Base-by-base conservation (phyloP, 495 filamentous ascomycete species). In the Xylaria castorea region DNA sequence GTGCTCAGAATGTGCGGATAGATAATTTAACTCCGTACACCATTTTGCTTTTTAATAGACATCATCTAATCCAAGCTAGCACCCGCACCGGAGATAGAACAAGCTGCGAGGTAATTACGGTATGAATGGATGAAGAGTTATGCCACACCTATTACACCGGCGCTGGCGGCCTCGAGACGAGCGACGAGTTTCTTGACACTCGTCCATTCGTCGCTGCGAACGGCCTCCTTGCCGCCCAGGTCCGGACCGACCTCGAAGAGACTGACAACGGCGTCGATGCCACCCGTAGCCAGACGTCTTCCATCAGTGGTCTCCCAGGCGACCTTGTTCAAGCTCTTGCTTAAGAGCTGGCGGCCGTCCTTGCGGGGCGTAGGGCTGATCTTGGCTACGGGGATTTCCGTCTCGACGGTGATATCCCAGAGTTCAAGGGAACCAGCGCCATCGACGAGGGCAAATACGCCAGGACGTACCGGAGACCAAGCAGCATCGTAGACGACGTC, bases 401-500 rank as follows among this genome's bases (percentile, higher is more conserved):
- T 94, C 80, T 97, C 95, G 20, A 92, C 87, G 25, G 92, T 97
- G 16, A 99, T 86, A 78, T 99, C 97, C 94, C 95, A 99, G 50
- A 99, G 84, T 81, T 98, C 96, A 48, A 99, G 84, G 78, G 91
- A 92, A n/a, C 96, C 96, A 18, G 91, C 93, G 46, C 96, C 96
- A 72, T 98, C 96, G 32, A 98, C 96, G 16, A 94, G 88, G 18
- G 92, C 93, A 81, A 99, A 99, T 16, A 99, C 92, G 34, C 93
- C 93, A 1, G 96, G 96, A 75, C 93, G 92, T 74, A 94, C 88
- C 0, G 96, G 95, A 44, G 93, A 95, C 96, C 96, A 99, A 16
- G 90, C 89, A 0, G 94, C 94, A 82, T 97, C 95, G 82, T 98
- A 99, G 53, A 98, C 94, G 8, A 97, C 89, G 74, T 98, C 96